A percentile compares a stretch with the other conserved stretches of the same genome.
These are phyloP conservation scores for Rhytidiadelphus loreus DNA, from an alignment of 225 moss, liverwort and hornwort genomes.

Conservation along the genomic window DNA sequence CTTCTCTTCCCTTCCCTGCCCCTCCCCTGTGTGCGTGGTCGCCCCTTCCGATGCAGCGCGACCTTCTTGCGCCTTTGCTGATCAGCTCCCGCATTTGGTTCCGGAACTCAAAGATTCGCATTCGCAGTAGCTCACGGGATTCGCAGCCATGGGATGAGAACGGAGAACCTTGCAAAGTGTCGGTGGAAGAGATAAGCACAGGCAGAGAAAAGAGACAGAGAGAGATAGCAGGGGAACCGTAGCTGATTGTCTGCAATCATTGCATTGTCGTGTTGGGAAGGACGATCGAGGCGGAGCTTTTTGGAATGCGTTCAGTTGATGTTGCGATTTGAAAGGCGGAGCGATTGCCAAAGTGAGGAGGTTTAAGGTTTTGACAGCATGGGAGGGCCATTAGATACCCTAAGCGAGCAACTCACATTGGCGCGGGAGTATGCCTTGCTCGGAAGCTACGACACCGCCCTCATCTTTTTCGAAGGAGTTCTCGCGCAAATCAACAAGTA, in stretches of 20 bases:
- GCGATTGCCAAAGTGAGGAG: neutral
- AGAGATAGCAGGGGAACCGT: neutral
- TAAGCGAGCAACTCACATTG: conserved; percentile 91
- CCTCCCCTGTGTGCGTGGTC: neutral
- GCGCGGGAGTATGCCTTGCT: conserved; percentile 98
- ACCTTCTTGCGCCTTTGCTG: neutral
- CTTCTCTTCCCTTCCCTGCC: neutral
- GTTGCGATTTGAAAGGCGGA: neutral
- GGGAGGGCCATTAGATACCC: conserved; percentile 84
- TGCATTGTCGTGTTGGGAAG: neutral
- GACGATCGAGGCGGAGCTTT: neutral
- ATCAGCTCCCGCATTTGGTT: neutral
- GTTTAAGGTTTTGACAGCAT: conserved; percentile 30
- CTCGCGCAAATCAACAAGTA: conserved; percentile 98
- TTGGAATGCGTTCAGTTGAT: neutral
- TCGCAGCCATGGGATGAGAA: neutral
- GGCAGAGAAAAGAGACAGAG: neutral
- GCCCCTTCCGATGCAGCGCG: conserved; percentile 4
- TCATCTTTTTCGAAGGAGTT: conserved; percentile 97
- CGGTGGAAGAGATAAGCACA: neutral
- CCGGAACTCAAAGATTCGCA: neutral
- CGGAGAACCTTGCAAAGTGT: neutral
- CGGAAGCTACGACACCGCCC: conserved; percentile 96
- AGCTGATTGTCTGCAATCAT: neutral
- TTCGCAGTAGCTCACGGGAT: neutral